phyloP scores from a whole-genome alignment of 2,329 filamentous ascomycete species.

The Aulographum hederae region DNA sequence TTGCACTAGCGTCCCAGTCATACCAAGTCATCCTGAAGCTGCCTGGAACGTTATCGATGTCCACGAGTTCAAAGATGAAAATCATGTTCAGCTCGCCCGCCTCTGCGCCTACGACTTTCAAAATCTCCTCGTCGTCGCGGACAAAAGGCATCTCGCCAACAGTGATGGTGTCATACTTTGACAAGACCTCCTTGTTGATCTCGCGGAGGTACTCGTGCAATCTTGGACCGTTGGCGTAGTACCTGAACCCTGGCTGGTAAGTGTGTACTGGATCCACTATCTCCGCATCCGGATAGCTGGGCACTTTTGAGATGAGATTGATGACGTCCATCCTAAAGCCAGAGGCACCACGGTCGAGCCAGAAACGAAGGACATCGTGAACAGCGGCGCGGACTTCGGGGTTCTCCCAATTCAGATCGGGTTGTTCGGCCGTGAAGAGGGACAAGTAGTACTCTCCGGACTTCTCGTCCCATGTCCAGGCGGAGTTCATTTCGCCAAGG shows the following conservation, averaged over 20 bases:
- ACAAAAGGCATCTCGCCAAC: constrained; percentile 43
- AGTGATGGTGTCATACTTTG: constrained; percentile 38
- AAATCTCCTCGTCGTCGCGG: constrained; percentile 22
- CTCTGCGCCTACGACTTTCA: constrained; percentile 22
- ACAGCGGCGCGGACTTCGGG: constrained; percentile 24
- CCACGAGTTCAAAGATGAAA: constrained; percentile 28
- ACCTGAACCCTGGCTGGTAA: constrained; percentile 29
- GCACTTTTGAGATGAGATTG: constrained; percentile 28
- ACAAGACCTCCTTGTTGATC: constrained; percentile 32
- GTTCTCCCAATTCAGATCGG: constrained; percentile 31
- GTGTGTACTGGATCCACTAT: constrained; percentile 20
- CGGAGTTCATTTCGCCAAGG: constrained; percentile 19
- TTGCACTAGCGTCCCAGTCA: constrained; percentile 18
- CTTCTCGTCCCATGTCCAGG: constrained; percentile 27
- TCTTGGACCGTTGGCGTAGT: constrained; percentile 38
- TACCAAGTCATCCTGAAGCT: constrained; percentile 15
- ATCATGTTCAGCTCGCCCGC: constrained; percentile 28
- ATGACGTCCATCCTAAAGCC: constrained; percentile 31
- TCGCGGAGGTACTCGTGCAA: constrained; percentile 39
- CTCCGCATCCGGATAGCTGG: constrained; percentile 22
- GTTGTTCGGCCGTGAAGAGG: constrained; percentile 27
- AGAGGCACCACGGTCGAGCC: constrained; percentile 26
- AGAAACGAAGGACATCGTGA: constrained; percentile 27
- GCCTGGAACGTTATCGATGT: constrained; percentile 17
- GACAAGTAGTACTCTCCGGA: constrained; percentile 28